Percentiles rank a stretch among this genome's conserved stretches.
Evolutionary conservation across 192 early-diverging fungal genomes (phyloP).

Genomic region (Coemansia sp.): DNA sequence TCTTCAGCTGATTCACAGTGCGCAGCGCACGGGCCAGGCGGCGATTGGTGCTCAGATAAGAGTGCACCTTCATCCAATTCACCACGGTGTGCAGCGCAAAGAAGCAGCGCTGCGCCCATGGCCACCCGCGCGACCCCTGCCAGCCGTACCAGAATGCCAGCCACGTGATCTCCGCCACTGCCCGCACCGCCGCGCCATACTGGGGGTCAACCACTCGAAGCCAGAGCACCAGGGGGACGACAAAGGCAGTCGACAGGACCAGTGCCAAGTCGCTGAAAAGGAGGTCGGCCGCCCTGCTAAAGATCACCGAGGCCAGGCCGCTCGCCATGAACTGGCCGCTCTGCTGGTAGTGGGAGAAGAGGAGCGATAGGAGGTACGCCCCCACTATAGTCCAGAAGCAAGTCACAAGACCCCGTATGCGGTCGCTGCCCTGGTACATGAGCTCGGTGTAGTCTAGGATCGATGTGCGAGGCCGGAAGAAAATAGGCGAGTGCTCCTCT

Average conservation of each 20-base stretch:
- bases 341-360: conserved; percentile 40
- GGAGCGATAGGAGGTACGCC: conserved; percentile 41
- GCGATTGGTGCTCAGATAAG: conserved; percentile 83
- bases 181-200: conserved; percentile 50
- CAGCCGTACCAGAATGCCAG: conserved; percentile 60
- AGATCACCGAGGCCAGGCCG: conserved; percentile 27
- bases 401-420: conserved; percentile 45
- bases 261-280: conserved; percentile 70
- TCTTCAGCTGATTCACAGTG: conserved; percentile 19
- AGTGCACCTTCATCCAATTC: conserved; percentile 96
- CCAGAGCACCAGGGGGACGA: conserved; percentile 57
- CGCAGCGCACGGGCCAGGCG: conserved; percentile 56
- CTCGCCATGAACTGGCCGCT: conserved; percentile 39
- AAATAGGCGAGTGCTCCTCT: conserved; percentile 6
- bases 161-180: conserved; percentile 59
- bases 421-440: conserved; percentile 52
- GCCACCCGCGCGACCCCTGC: conserved; percentile 65
- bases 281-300: conserved; percentile 60
- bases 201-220: conserved; percentile 23
- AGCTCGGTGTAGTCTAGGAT: conserved; percentile 55
- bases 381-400: conserved; percentile 54
- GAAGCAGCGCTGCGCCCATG: conserved; percentile 86
- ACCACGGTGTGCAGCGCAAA: conserved; percentile 84
- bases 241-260: conserved; percentile 62
- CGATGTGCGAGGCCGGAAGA: conserved; percentile 41